phyloP scores from a whole-genome alignment of 805 yeast genomes.

The Metschnikowia proteae region DNA sequence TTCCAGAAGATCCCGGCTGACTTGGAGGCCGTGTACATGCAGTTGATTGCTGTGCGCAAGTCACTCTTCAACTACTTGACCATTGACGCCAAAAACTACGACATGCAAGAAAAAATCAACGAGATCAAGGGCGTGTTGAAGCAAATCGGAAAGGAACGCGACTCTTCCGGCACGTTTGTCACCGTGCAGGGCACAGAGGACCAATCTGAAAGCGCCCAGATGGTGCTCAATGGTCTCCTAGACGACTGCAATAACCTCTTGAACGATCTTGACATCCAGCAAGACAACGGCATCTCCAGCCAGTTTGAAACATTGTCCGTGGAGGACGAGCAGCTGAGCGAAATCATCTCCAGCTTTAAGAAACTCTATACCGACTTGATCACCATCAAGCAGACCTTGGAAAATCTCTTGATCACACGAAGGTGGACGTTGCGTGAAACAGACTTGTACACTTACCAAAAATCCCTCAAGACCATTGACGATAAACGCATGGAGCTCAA shows the following conservation, averaged over 20 bases:
- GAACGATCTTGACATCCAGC: conserved; percentile 57
- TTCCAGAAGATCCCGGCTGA: conserved; percentile 41
- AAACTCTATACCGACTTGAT: conserved; percentile 60
- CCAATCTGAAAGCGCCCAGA: conserved; percentile 29
- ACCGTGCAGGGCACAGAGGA: conserved; percentile 20
- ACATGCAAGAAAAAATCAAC: conserved; percentile 14
- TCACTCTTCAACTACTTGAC: conserved; percentile 40
- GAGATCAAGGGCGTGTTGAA: conserved; percentile 25
- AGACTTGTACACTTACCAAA: conserved; percentile 82
- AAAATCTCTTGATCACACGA: conserved; percentile 81
- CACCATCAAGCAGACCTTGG: conserved; percentile 68
- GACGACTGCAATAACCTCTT: conserved; percentile 81
- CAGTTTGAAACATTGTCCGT: conserved; percentile 23
- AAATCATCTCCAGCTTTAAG: conserved; percentile 28
- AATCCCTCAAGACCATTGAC: conserved; percentile 69
- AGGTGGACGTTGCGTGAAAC: conserved; percentile 98
- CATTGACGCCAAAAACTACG: conserved; percentile 7
- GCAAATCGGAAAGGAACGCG: conserved; percentile 39
- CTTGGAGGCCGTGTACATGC: conserved; percentile 47
- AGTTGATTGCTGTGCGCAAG: conserved; percentile 61
- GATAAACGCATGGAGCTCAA: conserved; percentile 52
- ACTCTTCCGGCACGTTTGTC: conserved; percentile 52
- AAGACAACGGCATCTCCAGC: conserved; percentile 23
- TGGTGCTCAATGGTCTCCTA: conserved; percentile 65
- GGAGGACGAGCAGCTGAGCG: conserved; percentile 41